Conservation (phyloP, 148 eudicot species). For the Rhododendron simsii region DNA sequence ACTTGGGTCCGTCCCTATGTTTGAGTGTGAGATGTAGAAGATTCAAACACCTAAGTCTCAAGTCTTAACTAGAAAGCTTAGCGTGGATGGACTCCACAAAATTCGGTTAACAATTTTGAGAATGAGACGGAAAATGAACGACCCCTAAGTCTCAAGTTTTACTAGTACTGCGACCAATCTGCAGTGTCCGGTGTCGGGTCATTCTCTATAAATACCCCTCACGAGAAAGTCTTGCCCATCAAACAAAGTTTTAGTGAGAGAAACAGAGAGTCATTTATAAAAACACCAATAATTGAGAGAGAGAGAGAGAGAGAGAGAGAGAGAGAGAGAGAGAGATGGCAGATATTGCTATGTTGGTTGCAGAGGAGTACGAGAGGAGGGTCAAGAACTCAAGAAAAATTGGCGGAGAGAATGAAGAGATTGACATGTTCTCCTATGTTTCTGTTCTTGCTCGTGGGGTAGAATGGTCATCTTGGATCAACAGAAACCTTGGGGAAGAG, state of each 20-base stretch:
- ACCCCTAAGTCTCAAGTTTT: too few species aligned
- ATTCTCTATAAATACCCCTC: constrained; percentile 1
- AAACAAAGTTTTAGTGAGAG: neutral
- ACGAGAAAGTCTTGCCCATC: neutral
- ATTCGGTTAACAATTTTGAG: too few species aligned
- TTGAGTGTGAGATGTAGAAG: too few species aligned
- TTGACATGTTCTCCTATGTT: constrained; percentile 14
- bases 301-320: neutral
- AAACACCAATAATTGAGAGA: neutral
- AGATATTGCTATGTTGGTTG: constrained; percentile 79
- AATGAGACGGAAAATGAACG: too few species aligned
- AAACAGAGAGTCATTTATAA: neutral
- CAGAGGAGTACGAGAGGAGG: constrained; percentile 88
- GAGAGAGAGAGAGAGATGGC: constrained; percentile 42
- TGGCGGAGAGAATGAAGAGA: constrained; percentile 17
- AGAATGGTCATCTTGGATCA: constrained; percentile 18
- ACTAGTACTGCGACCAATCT: too few species aligned
- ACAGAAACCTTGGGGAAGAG: constrained; percentile 12
- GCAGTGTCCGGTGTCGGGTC: neutral
- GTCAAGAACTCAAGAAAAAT: constrained; percentile 33
- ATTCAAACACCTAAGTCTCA: too few species aligned
- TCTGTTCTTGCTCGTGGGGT: constrained; percentile 17
- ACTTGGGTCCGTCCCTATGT: too few species aligned
- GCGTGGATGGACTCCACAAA: too few species aligned
- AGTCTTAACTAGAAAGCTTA: too few species aligned